Base-by-base conservation (phyloP, 2,329 filamentous ascomycete genomes). In the Hyphodiscus sp. region DNA sequence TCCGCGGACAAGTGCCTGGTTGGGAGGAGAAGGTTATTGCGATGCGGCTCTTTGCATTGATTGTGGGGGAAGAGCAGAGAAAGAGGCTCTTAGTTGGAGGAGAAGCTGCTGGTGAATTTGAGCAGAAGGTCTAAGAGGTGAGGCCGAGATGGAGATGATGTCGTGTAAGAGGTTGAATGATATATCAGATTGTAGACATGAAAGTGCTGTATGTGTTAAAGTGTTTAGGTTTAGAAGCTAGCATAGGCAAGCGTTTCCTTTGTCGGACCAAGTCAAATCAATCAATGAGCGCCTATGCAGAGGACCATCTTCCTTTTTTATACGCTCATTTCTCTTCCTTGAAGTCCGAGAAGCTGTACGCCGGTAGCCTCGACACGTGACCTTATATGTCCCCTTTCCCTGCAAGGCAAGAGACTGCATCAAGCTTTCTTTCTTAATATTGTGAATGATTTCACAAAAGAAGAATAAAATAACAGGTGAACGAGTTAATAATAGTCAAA, bases 121-220 rank as follows among this genome's bases (percentile, higher is more conserved):
- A 41, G 26, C 20, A n/a, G 45, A 13, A 11, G 38, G 72, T 41
- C 33, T 38, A n/a, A 38, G 33, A 2, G 33, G 23, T 13, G 33
- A 15, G n/a, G 43, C 13, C 11, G 9, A 18, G 20, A 9, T 4
- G 16, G 11, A 38, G 16, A 38, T 38, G 33, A n/a, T n/a, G 16
- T 38, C 11, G 10, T 20, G 30, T 45, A 41, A 30, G 11, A 33
- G 42, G 10, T 13, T 50, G 41, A 20, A 26, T 47, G 29, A 23
- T 20, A 26, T 26, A 9, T 47, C 7, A 47, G n/a, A 47, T 47
- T 29, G 42, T 47, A 80, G 51, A 75, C 83, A 2, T 83, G 87
- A 67, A 66, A 38, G 5, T 38, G 13, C 7, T 38, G 16, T 38
- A 6, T 13, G 11, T 13, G 11, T 13, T n/a, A 10, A n/a, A 38